These are phyloP conservation scores for Oenanthe sinensis DNA, from an alignment of 129 eudicot genomes.

Conservation along the genomic window DNA sequence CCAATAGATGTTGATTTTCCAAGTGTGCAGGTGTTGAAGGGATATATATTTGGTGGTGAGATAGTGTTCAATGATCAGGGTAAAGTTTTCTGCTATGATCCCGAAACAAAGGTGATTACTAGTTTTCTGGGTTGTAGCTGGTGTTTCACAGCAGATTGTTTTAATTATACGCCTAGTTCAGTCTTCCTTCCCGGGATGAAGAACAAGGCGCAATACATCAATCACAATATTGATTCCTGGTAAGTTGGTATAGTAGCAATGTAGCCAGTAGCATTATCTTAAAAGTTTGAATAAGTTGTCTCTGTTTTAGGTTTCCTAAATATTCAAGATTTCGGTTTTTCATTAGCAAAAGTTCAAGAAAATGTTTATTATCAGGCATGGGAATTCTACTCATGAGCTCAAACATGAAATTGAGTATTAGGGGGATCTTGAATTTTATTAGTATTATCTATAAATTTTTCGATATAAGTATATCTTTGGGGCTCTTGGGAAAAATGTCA, in stretches of 20 bases:
- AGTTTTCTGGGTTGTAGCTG: background rate
- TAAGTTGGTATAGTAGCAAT: background rate
- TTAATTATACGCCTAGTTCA: background rate
- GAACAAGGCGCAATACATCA: background rate
- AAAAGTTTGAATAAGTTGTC: background rate
- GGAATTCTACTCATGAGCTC: background rate
- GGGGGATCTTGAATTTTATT: background rate
- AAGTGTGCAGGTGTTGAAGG: background rate
- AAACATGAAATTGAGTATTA: background rate
- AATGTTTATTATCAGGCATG: background rate
- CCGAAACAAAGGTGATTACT: background rate
- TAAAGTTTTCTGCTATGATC: background rate
- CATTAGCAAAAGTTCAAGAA: background rate
- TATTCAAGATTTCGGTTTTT: background rate
- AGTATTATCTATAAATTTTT: too few species aligned
- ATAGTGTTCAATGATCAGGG: background rate
- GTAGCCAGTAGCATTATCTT: background rate
- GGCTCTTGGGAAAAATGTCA: background rate
- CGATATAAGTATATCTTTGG: too few species aligned
- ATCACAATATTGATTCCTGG: background rate
- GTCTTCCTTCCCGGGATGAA: background rate
- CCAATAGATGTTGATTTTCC: constrained; percentile 7
- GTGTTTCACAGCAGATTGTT: background rate
- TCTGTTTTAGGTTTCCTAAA: background rate
- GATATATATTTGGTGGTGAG: background rate